A percentile compares a stretch with the other conserved stretches of the same genome.
Evolutionary conservation across 2,329 filamentous ascomycete genomes (phyloP).

Genomic region (Pseudocercospora musae): DNA sequence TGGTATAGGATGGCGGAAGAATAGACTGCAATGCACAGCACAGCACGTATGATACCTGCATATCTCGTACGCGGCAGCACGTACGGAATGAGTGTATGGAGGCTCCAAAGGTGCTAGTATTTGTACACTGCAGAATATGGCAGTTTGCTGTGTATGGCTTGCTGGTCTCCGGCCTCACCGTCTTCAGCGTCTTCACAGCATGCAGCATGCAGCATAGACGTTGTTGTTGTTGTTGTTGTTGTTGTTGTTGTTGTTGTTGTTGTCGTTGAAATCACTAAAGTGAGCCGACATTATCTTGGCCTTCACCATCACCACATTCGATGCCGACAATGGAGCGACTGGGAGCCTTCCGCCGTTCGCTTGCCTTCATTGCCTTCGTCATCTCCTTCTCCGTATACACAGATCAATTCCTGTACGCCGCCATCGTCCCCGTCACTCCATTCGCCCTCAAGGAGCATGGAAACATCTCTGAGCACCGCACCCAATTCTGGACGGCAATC

Average conservation of each 20-base stretch:
- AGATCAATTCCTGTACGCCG: slow-evolving; percentile 24
- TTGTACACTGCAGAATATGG: neutral
- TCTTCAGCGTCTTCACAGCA: no score
- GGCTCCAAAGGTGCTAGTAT: neutral
- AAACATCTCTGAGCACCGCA: slow-evolving; percentile 24
- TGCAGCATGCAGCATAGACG: neutral
- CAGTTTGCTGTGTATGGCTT: neutral
- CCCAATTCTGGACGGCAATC: slow-evolving; percentile 66
- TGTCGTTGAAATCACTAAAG: neutral
- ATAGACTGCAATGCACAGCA: no score
- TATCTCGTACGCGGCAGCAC: neutral
- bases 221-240: neutral
- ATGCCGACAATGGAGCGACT: neutral
- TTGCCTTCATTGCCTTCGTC: slow-evolving; percentile 18
- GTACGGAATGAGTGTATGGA: neutral
- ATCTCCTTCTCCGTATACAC: slow-evolving; percentile 23
- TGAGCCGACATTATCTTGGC: neutral
- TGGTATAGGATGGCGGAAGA: neutral
- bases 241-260: neutral
- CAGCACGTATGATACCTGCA: neutral
- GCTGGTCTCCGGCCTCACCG: neutral
- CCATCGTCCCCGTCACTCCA: slow-evolving; percentile 22
- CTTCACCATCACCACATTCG: neutral
- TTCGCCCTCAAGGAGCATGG: slow-evolving; percentile 14
- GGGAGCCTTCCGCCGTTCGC: slow-evolving; percentile 12